Percentiles rank a stretch among this genome's conserved stretches.
phyloP scores from a whole-genome alignment of 139 green algal species.

The Micractinium sp. region DNA sequence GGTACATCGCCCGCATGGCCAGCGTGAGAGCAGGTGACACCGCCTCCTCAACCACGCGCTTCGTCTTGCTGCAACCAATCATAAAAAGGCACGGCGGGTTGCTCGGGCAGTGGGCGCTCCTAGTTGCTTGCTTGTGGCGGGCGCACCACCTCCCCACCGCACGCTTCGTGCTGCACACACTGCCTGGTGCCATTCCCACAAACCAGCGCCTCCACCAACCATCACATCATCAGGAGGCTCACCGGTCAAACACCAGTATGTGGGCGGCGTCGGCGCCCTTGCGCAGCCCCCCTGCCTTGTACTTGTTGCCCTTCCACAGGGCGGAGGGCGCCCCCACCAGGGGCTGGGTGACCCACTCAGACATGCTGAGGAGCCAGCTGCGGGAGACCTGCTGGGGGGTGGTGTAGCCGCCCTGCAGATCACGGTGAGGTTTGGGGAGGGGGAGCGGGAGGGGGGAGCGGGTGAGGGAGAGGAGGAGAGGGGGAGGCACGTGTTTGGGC shows the following conservation, averaged over 20 bases:
- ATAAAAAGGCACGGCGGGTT: not conserved
- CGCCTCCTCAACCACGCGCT: constrained; percentile 55
- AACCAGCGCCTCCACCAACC: not conserved
- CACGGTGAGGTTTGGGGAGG: not conserved
- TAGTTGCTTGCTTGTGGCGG: too few species aligned
- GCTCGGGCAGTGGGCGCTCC: too few species aligned
- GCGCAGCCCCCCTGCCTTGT: constrained; percentile 44
- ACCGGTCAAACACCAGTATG: constrained; percentile 57
- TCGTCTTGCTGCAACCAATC: constrained; percentile 6
- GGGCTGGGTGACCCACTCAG: constrained; percentile 51
- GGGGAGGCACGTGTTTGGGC: not conserved
- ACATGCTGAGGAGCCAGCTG: constrained; percentile 57
- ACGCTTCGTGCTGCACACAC: too few species aligned
- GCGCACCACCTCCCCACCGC: not conserved
- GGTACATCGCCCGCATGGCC: constrained; percentile 63
- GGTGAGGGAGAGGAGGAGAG: not conserved
- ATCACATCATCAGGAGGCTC: not conserved
- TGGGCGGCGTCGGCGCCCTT: constrained; percentile 38
- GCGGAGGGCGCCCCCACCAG: constrained; percentile 5
- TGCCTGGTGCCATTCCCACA: too few species aligned
- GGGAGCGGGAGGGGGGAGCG: not conserved
- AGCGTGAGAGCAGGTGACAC: constrained; percentile 45
- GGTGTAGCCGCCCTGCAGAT: constrained; percentile 49
- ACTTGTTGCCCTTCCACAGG: constrained; percentile 18
- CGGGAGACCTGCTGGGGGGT: constrained; percentile 49